Evolutionary conservation across 2,329 filamentous ascomycete genomes (phyloP), one percentile per base, ranked within the genome.

Genomic region (Botrytis elliptica): DNA sequence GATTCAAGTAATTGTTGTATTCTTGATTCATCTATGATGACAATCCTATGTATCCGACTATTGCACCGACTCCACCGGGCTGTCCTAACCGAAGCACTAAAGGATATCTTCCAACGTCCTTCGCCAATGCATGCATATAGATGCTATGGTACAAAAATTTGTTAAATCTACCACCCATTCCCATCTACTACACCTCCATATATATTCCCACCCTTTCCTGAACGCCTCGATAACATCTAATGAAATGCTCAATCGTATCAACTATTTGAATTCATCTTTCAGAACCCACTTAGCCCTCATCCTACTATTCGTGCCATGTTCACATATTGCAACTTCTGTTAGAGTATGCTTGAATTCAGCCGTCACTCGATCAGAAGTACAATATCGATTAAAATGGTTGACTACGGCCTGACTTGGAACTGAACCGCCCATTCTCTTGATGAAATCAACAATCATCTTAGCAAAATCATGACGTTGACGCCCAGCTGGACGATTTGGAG

Each of bases 381-480:
- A 97, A 79, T 90, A 92, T 22, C 89, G 89, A 82, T 95, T 93
- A 82, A 98, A 98, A 79, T 97, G 94, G 79, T 97, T 93, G 38
- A 97, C 92, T 63, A 98, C 83, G 86, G 94, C 91, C 84, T 97
- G 94, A 60, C 92, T 95, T 8, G 93, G 90, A 9, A 93, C 93
- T 49, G 89, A 88, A 5, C 94, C 94, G 16, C 93, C 92, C 73
- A 97, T 94, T 38, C 89, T 86, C 63, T 87, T 86, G 76, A 98
- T 90, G 78, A 94, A 98, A 60, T 91, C 88, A 57, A 91, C 90
- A 73, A 98, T 97, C 85, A 93, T 85, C 67, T 85, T 85, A 77
- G 89, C 86, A 78, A 93, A 93, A 74, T 93, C 90, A 74, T 86
- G 88, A 0, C 84, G 83, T 49, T 88, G 79, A 60, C 72, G 52